Evolutionary conservation across 257 asterid species (phyloP).

Genomic region (Solanum lignicaule): DNA sequence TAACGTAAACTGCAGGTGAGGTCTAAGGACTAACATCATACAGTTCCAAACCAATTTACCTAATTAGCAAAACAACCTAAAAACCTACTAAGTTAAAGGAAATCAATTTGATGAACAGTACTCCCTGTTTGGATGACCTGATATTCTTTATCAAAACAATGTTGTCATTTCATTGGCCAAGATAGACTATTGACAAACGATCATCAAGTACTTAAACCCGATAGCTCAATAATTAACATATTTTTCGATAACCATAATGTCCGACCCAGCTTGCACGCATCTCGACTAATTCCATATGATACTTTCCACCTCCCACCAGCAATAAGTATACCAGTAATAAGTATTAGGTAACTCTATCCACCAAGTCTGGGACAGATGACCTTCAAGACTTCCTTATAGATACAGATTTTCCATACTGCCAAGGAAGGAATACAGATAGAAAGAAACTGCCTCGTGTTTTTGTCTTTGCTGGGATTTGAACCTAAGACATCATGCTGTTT

Average conservation of each 20-base stretch:
- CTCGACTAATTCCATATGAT: not conserved
- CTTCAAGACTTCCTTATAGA: not conserved
- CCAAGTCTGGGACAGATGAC: not conserved
- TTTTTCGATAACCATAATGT: not conserved
- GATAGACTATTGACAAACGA: not conserved
- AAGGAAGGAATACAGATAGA: not conserved
- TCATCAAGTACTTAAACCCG: not conserved
- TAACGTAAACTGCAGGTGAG: not conserved
- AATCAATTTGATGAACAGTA: not conserved
- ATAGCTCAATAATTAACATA: not conserved
- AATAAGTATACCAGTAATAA: not conserved
- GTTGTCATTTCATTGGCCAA: not conserved
- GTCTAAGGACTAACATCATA: not conserved
- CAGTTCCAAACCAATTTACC: not conserved
- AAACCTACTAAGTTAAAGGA: not conserved
- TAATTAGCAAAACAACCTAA: not conserved
- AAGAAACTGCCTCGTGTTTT: not conserved
- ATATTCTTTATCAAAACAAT: not conserved
- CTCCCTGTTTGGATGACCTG: not conserved
- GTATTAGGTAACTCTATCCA: not conserved
- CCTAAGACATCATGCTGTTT: not conserved
- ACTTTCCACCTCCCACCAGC: not conserved
- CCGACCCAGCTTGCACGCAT: not conserved
- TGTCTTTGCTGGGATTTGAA: not conserved
- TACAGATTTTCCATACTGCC: not conserved